Evolutionary conservation across 345 rosid species (phyloP).

Genomic region (Arabis hirsuta): DNA sequence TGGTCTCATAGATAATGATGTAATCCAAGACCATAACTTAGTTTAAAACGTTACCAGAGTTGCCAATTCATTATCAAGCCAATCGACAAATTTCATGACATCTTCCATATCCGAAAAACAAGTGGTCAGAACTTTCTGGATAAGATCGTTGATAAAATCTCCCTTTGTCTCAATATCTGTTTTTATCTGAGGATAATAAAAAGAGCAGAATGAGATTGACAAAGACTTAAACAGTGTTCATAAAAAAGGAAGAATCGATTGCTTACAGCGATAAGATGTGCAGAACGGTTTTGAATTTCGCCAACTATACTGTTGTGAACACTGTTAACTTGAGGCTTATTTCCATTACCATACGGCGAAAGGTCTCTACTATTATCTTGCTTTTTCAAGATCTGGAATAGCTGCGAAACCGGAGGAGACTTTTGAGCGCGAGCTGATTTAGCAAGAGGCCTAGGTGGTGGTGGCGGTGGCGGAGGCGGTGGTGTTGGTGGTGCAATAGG

Average conservation of each 20-base stretch:
- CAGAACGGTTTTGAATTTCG: slow-evolving; percentile 90
- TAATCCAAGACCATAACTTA: background rate
- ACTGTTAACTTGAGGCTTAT: slow-evolving; percentile 47
- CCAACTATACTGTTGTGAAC: slow-evolving; percentile 83
- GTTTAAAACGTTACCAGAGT: slow-evolving; percentile 57
- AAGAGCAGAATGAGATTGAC: background rate
- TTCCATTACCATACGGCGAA: slow-evolving; percentile 44
- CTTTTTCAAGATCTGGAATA: slow-evolving; percentile 54
- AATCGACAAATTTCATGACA: slow-evolving; percentile 71
- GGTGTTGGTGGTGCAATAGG: slow-evolving; percentile 60
- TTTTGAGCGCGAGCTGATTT: slow-evolving; percentile 55
- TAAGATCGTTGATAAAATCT: slow-evolving; percentile 71
- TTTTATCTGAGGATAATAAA: slow-evolving; percentile 58
- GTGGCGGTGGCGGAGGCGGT: slow-evolving; percentile 71
- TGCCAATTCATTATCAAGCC: slow-evolving; percentile 80
- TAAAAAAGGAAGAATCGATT: background rate
- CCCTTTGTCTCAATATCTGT: slow-evolving; percentile 86
- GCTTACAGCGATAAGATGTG: slow-evolving; percentile 83
- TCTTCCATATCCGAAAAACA: slow-evolving; percentile 75
- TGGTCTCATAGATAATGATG: slow-evolving; percentile 6
- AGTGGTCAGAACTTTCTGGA: slow-evolving; percentile 66
- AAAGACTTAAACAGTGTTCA: slow-evolving; percentile 20
- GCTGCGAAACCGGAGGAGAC: slow-evolving; percentile 55
- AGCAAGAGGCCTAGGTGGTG: slow-evolving; percentile 55
- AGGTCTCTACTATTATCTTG: slow-evolving; percentile 55